A percentile compares a stretch with the other conserved stretches of the same genome.
Conservation (phyloP, 169 alveolate species). For the Plasmodium reichenowi region DNA sequence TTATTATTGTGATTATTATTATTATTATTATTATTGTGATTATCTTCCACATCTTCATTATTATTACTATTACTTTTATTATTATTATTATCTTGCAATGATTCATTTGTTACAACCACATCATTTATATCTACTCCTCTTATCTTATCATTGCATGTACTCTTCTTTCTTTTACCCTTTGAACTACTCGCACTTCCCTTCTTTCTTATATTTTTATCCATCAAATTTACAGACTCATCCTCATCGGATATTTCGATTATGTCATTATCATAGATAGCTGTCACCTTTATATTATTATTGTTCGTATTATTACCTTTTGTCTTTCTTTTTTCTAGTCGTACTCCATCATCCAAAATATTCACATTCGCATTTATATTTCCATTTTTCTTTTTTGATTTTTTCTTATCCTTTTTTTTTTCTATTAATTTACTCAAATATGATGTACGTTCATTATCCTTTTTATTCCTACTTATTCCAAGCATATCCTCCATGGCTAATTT, state of each 20-base stretch:
- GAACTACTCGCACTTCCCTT: constrained; percentile 7
- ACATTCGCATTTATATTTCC: constrained; percentile 1
- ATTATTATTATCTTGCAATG: not conserved
- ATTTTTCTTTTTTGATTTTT: constrained; percentile 13
- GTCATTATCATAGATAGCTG: constrained; percentile 1
- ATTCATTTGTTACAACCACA: too few relatives aligned
- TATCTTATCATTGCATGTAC: not conserved
- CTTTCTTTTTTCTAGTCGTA: not conserved
- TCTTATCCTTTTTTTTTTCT: constrained; percentile 36
- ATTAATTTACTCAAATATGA: constrained; percentile 59
- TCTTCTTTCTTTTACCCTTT: constrained; percentile 19
- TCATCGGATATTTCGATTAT: constrained; percentile 74
- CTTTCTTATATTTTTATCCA: constrained; percentile 11
- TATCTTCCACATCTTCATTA: not conserved
- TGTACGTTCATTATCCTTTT: not conserved
- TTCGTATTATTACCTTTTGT: not conserved
- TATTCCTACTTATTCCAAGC: constrained; percentile 5
- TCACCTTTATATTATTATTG: constrained; percentile 1
- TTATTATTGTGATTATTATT: not conserved
- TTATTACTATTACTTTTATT: not conserved
- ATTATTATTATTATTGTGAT: not conserved
- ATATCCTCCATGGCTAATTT: not conserved
- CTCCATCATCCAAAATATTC: not conserved
- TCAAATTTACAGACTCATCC: not conserved
- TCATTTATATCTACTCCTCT: not conserved